Evolutionary conservation across 169 alveolate species (phyloP).

Genomic region (Cyclospora cayetanensis): DNA sequence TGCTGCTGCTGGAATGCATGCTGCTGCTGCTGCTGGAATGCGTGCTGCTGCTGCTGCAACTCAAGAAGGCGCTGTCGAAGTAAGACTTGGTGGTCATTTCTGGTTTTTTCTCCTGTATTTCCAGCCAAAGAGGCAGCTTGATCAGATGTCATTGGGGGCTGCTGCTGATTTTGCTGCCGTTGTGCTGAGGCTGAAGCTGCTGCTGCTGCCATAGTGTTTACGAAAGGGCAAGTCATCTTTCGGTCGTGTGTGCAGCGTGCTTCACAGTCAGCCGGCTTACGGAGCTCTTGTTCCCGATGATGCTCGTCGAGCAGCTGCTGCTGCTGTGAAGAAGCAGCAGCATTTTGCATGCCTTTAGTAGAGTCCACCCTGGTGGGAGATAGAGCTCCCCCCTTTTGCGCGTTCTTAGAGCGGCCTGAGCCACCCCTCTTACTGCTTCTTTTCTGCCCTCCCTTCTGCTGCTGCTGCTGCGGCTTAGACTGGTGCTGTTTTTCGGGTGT

Average conservation of each 20-base stretch:
- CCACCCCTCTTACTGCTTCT: neutral
- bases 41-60: conserved; percentile 47
- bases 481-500: neutral
- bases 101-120: neutral
- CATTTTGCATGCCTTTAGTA: neutral
- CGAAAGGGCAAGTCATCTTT: too few species aligned
- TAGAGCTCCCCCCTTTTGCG: neutral
- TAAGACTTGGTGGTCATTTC: neutral
- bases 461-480: conserved; percentile 24
- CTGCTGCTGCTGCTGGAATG: conserved; percentile 26
- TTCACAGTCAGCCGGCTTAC: too few species aligned
- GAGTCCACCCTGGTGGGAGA: neutral
- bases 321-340: conserved; percentile 24
- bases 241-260: too few species aligned
- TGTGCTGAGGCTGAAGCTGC: neutral
- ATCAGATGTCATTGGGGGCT: too few species aligned
- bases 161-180: neutral
- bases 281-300: neutral
- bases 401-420: neutral
- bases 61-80: conserved; percentile 26
- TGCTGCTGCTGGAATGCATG: neutral
- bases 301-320: conserved; percentile 26
- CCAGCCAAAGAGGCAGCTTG: neutral
- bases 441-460: neutral
- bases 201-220: conserved; percentile 7